A percentile compares a stretch with the other conserved stretches of the same genome.
Evolutionary conservation across 2,329 filamentous ascomycete species (phyloP).

Genomic region (Fusarium coffeatum): DNA sequence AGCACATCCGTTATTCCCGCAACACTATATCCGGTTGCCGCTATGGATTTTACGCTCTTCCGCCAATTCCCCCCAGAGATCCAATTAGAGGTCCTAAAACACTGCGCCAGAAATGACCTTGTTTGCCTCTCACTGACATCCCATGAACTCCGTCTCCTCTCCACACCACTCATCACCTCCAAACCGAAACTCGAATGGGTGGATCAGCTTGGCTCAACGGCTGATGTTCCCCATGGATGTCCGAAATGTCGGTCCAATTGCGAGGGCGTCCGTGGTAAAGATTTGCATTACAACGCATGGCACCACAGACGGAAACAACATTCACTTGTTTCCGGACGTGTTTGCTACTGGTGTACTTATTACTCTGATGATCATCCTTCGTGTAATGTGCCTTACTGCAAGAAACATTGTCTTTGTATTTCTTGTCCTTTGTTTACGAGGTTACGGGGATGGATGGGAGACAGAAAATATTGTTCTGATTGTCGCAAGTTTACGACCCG

Average conservation of each 20-base stretch:
- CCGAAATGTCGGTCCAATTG: not conserved
- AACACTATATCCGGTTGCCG: too few species aligned
- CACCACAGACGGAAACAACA: not conserved
- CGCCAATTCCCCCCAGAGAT: conserved; percentile 11
- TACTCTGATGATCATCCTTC: not conserved
- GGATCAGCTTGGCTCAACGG: not conserved
- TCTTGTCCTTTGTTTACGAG: conserved; percentile 15
- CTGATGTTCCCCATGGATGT: not conserved
- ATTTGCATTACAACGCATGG: fast-evolving
- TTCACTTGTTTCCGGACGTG: fast-evolving
- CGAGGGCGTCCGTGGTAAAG: fast-evolving
- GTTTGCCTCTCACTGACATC: conserved; percentile 17
- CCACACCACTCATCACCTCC: not conserved
- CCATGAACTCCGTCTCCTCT: not conserved
- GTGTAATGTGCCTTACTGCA: conserved; percentile 2
- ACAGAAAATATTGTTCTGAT: not conserved
- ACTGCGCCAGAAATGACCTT: conserved; percentile 2
- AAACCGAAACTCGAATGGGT: conserved; percentile 7
- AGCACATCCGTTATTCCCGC: not conserved
- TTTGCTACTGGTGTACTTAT: not conserved
- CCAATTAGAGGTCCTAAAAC: conserved; percentile 1
- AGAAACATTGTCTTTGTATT: conserved; percentile 15
- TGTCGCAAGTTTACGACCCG: not conserved
- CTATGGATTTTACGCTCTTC: conserved; percentile 1
- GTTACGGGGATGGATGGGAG: conserved; percentile 16